Conservation (phyloP, 75 land plant species). For the Pseudotsuga menziesii region DNA sequence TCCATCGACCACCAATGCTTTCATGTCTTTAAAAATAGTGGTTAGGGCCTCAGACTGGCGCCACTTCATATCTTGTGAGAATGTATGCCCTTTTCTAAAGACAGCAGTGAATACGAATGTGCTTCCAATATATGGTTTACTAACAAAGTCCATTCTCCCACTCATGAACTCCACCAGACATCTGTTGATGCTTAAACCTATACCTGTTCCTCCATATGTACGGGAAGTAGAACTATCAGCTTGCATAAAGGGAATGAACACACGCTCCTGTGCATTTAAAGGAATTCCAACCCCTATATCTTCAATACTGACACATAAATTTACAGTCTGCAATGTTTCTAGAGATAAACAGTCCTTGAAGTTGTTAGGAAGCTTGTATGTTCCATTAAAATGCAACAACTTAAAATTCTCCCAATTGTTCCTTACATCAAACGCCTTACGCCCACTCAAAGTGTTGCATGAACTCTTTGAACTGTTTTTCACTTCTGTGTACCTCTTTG, state of each 20-base stretch:
- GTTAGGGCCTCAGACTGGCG: slow-evolving; percentile 13
- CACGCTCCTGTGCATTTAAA: slow-evolving; percentile 39
- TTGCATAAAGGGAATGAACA: slow-evolving; percentile 68
- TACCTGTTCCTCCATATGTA: slow-evolving; percentile 66
- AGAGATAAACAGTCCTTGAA: background rate
- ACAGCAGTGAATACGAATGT: slow-evolving; percentile 49
- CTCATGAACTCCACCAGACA: slow-evolving; percentile 59
- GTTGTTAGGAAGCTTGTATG: background rate
- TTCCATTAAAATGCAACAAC: slow-evolving; percentile 13
- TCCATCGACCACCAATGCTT: slow-evolving; percentile 55
- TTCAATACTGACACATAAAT: slow-evolving; percentile 52
- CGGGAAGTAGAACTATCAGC: slow-evolving; percentile 72
- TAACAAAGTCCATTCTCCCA: slow-evolving; percentile 52
- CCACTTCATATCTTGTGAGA: slow-evolving; percentile 11
- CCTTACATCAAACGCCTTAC: slow-evolving; percentile 26
- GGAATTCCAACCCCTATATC: slow-evolving; percentile 74
- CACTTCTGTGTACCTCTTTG: background rate
- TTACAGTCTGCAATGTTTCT: slow-evolving; percentile 28
- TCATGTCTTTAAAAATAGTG: slow-evolving; percentile 39
- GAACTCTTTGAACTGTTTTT: background rate
- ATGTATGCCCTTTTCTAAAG: slow-evolving; percentile 14
- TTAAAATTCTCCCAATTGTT: slow-evolving; percentile 47
- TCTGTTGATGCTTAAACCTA: slow-evolving; percentile 61
- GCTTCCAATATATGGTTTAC: slow-evolving; percentile 42
- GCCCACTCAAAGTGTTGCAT: slow-evolving; percentile 49